Evolutionary conservation across 139 green algal genomes (phyloP), one percentile per base, ranked within the genome.

Genomic region (Diplosphaera chodatii): DNA sequence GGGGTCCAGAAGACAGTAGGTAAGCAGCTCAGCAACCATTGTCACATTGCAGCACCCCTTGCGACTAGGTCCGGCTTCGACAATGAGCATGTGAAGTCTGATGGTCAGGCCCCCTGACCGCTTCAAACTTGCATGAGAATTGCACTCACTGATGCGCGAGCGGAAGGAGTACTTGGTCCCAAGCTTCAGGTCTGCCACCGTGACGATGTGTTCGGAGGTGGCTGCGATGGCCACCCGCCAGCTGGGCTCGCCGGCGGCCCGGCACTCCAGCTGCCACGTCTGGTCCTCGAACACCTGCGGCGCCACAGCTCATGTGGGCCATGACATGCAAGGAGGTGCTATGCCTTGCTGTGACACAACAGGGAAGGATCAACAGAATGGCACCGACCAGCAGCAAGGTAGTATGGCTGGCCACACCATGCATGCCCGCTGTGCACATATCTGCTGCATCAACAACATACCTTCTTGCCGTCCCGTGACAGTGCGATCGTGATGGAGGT

Each of bases 141-240:
- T 4, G 4, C 25, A 22, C 59, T 65, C 59, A 65, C 59, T 22
- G n/a, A 32, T 22, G 25, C 59, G 59, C 25, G 27, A 33, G 32
- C 67, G 40, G 40, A 72, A 72, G 13, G 34, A n/a, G 40, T 72
- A 72, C 40, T 72, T 72, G n/a, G 40, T 72, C n/a, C 67, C 67
- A 13, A 40, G 67, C n/a, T 16, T 40, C 0, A 72, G 67, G 27
- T 20, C 27, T 15, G n/a, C 5, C 6, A 48, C 67, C 27, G 21
- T 64, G 21, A 40, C 29, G 15, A n/a, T 15, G 4, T 13, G 27
- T 8, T 29, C 48, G 27, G 28, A 13, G 3, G 25, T 8, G 13
- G 13, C n/a, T 29, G 40, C 32, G 40, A 30, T 15, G 4, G 62
- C 27, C 10, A 55, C 25, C 25, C 1, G 8, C 67, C 67, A 72